Percentiles rank a stretch among this genome's conserved stretches.
Evolutionary conservation across 2,329 filamentous ascomycete species (phyloP).

Genomic region (Fusarium temperatum): DNA sequence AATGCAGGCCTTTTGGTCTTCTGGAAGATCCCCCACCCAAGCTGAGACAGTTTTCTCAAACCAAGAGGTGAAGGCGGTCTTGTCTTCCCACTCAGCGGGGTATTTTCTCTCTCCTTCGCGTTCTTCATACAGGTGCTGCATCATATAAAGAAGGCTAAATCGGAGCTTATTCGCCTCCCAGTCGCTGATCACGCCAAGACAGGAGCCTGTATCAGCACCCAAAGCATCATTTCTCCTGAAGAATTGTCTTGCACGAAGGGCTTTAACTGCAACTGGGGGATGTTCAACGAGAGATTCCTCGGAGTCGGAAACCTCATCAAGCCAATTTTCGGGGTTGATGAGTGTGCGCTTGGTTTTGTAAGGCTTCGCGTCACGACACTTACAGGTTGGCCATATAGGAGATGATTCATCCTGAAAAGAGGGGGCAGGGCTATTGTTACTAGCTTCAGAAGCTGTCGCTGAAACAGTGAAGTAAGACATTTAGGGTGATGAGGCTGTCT

Average conservation of each 20-base stretch:
- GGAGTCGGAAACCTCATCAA: not conserved
- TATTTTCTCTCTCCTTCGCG: not conserved
- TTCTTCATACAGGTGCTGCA: not conserved
- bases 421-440: accelerated
- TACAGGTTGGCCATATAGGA: not conserved
- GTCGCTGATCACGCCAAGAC: no score
- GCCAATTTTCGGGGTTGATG: not conserved
- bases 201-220: not conserved
- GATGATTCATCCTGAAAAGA: not conserved
- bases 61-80: not conserved
- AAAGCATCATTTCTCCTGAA: not conserved
- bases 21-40: not conserved
- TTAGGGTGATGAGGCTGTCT: no score
- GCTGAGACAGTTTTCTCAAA: not conserved
- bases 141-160: not conserved
- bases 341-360: no score
- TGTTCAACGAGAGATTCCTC: not conserved
- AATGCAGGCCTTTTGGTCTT: no score
- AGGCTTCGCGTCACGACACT: not conserved
- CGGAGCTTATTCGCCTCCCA: not conserved
- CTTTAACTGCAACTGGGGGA: not conserved
- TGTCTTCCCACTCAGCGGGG: not conserved
- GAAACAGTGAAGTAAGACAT: not conserved
- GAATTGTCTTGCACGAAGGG: not conserved
- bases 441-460: accelerated